Evolutionary conservation across 257 asterid genomes (phyloP), one percentile per base, ranked within the genome.

Genomic region (Rauvolfia tetraphylla): DNA sequence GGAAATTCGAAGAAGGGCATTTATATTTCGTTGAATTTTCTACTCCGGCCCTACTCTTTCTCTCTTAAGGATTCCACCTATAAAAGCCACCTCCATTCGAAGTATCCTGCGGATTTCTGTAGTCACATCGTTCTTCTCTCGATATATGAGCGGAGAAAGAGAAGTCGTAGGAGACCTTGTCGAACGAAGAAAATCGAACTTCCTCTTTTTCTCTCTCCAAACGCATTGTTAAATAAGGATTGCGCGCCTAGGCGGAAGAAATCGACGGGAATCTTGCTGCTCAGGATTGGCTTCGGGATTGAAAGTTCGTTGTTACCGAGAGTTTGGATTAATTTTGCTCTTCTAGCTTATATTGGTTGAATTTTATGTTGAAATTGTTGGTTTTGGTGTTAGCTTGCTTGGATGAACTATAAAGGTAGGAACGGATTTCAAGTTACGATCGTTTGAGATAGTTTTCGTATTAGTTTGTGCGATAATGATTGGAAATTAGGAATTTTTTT

Each of bases 231-330:
- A 76, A 77, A 22, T 56, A 42, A 79, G 68, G 68, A 71, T 41
- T 61, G 59, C n/a, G 33, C 58, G 58, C 62, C 53, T 38, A 27
- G 68, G 73, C 31, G 75, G 74, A 44, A 34, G 77, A 74, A 59
- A 54, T 78, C 58, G 66, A 49, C 71, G 75, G 22, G 83, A 39
- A 57, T 54, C 78, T 63, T 77, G 59, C 65, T 71, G 65, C 23
- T 23, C 20, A 46, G 81, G 57, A 62, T 23, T 73, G 78, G 79
- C 66, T 63, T 84, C 83, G 76, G 51, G 61, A 36, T 69, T 51
- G 76, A 51, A 84, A 84, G 90, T 87, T 88, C 83, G 90, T 84
- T 72, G 27, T 76, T 84, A 0, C 31, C 61, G 49, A 54, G 38
- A 49, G 31, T 31, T 77, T 54, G 75, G 74, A 49, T 72, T 39